Evolutionary conservation across 495 filamentous ascomycete genomes (phyloP), one percentile per base, ranked within the genome.

Genomic region (Gamarada debralockiae): DNA sequence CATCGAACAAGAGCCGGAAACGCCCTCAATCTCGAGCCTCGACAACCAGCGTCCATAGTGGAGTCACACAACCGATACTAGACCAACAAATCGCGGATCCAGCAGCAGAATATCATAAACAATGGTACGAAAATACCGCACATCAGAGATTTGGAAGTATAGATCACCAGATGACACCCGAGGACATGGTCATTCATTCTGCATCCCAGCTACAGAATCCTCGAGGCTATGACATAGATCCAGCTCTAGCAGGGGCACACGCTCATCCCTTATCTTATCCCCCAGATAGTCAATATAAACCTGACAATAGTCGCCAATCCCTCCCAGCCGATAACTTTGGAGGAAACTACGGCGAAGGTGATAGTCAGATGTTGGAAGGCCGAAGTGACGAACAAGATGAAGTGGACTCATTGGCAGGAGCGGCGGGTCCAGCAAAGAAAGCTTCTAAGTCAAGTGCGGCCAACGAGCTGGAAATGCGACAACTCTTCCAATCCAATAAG

Each of bases 381-480:
- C 56, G 72, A 1, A 73, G 78, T 39, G 85, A 91, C 20, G 84
- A 86, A 7, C 81, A 80, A 38, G 80, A 85, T 17, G 75, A 83
- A 29, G 79, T 73, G 0, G 86, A 89, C 53, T 72, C 73, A n/a
- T 72, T 80, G 23, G 78, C 80, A 10, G 70, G 71, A 18, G 75
- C 77, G 55, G 81, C 79, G 56, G 64, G 56, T 18, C 59, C 60
- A 14, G 48, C 65, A 5, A 91, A 86, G 69, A 81, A 84, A 49
- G 77, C 78, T 1, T 83, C 85, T 3, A 81, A 77, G 33, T 82
- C 86, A 0, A 92, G 82, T 21, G 81, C 90, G 2, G 90, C 90
- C 25, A 96, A 95, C 66, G 93, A 98, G 59, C 79, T 88, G 40
- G 93, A 98, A 64, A 79, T 98, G 71, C 83, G 92, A 48, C 89